A percentile compares a stretch with the other conserved stretches of the same genome.
These are phyloP conservation scores for Taiwanofungus camphoratus DNA, from an alignment of 1,284 basidiomycete species.

Conservation along the genomic window DNA sequence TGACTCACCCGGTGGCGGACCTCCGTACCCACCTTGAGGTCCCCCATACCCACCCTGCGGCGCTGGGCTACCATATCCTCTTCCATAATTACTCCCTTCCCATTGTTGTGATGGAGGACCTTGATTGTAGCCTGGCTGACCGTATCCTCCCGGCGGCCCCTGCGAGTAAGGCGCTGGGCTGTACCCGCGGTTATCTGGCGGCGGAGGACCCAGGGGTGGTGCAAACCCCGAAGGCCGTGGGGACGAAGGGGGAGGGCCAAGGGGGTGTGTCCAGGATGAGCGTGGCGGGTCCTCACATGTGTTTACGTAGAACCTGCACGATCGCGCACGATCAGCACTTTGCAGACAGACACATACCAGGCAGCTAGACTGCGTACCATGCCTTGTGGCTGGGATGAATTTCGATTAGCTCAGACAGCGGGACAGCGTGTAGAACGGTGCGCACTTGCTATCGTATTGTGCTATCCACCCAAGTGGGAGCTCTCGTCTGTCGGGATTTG, in stretches of 20 bases:
- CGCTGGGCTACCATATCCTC: slow-evolving; percentile 8
- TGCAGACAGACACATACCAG: background rate
- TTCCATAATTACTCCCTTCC: slow-evolving; percentile 17
- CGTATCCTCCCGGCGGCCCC: slow-evolving; percentile 15
- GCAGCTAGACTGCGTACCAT: slow-evolving; percentile 41
- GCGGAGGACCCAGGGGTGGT: slow-evolving; percentile 40
- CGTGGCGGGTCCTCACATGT: slow-evolving; percentile 52
- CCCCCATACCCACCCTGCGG: slow-evolving; percentile 24
- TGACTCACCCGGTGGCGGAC: slow-evolving; percentile 16
- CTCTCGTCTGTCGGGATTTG: slow-evolving; percentile 59
- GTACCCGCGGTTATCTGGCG: slow-evolving; percentile 27
- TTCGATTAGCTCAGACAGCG: slow-evolving; percentile 13
- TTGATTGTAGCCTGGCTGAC: slow-evolving; percentile 20
- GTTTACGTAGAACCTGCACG: slow-evolving; percentile 66
- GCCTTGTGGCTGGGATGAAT: slow-evolving; percentile 47
- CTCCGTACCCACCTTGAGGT: slow-evolving; percentile 24
- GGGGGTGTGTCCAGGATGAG: slow-evolving; percentile 62
- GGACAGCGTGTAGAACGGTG: slow-evolving; percentile 1
- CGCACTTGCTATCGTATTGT: slow-evolving; percentile 65
- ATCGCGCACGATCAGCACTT: background rate
- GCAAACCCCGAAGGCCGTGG: slow-evolving; percentile 35
- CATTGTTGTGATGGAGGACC: slow-evolving; percentile 21
- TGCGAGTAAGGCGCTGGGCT: slow-evolving; percentile 20
- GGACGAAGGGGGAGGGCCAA: slow-evolving; percentile 38
- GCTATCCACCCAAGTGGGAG: slow-evolving; percentile 66